These are phyloP conservation scores for Gymnopilus dilepis DNA, from an alignment of 768 basidiomycete species.

Conservation along the genomic window DNA sequence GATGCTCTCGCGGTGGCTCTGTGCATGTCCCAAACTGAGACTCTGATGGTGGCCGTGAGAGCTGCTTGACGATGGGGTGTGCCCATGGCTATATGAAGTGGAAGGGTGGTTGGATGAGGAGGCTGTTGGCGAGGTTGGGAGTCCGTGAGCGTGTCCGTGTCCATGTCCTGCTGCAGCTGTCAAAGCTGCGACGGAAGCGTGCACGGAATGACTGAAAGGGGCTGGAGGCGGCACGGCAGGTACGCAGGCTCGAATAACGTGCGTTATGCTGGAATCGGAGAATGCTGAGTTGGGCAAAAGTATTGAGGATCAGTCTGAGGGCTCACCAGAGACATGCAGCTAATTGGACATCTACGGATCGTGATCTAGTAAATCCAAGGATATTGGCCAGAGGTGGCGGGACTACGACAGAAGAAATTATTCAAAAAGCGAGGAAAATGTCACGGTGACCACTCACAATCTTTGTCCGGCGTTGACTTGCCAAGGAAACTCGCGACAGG, in stretches of 20 bases:
- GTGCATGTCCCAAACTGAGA: background rate
- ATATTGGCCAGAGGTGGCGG: conserved; percentile 48
- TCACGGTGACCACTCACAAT: conserved; percentile 31
- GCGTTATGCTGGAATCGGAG: conserved; percentile 52
- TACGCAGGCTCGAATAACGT: conserved; percentile 56
- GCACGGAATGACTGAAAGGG: conserved; percentile 12
- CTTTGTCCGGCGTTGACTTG: conserved; percentile 47
- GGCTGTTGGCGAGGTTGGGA: conserved; percentile 6
- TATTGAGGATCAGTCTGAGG: background rate
- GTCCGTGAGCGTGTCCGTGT: too few species aligned
- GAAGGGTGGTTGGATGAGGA: background rate
- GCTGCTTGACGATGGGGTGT: conserved; percentile 1
- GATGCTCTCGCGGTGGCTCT: background rate
- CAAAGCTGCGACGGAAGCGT: background rate
- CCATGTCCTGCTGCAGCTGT: background rate
- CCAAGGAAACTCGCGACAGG: conserved; percentile 54
- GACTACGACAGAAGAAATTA: conserved; percentile 26
- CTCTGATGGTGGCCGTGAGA: background rate
- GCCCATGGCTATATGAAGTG: conserved; percentile 1
- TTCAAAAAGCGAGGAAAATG: background rate
- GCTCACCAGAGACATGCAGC: conserved; percentile 72
- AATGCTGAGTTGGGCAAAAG: background rate
- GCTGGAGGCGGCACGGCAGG: conserved; percentile 17
- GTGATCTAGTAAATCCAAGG: conserved; percentile 60
- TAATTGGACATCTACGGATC: conserved; percentile 65